These are phyloP conservation scores for Mycothermus thermophilus DNA, from an alignment of 495 filamentous ascomycete species.

Conservation along the genomic window DNA sequence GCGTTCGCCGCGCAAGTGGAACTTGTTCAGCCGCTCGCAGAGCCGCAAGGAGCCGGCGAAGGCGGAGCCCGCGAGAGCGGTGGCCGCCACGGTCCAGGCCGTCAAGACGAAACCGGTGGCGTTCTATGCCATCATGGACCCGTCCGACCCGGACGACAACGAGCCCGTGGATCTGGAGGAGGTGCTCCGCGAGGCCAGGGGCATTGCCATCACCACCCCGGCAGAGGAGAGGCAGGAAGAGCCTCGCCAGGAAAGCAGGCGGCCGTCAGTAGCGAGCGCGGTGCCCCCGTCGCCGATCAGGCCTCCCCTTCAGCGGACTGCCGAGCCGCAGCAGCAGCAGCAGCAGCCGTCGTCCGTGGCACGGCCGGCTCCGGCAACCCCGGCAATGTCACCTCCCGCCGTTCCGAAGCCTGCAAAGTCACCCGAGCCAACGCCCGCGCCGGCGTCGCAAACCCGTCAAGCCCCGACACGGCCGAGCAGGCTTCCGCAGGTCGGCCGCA, in stretches of 20 bases:
- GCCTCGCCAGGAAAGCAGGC: neutral
- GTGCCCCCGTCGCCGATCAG: too few species aligned
- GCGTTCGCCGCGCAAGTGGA: conserved; percentile 58
- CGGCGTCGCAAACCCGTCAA: conserved; percentile 2
- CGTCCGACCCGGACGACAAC: conserved; percentile 52
- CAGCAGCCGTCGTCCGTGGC: neutral
- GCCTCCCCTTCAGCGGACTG: neutral
- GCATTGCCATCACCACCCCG: conserved; percentile 9
- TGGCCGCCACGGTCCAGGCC: conserved; percentile 30
- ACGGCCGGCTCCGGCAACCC: neutral
- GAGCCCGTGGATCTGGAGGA: conserved; percentile 46
- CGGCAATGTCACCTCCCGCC: neutral
- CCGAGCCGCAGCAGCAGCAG: too few species aligned
- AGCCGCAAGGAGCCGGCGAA: conserved; percentile 31
- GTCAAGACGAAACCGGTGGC: conserved; percentile 37
- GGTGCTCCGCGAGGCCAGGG: conserved; percentile 48
- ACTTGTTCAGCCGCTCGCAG: conserved; percentile 64
- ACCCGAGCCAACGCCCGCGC: neutral
- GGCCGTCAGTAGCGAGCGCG: conserved; percentile 5
- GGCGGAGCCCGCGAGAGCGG: conserved; percentile 23
- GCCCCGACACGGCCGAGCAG: conserved; percentile 26
- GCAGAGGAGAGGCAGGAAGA: neutral
- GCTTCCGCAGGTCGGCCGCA: conserved; percentile 74
- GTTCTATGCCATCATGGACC: conserved; percentile 75
- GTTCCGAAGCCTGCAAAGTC: neutral